Percentiles rank a stretch among this genome's conserved stretches.
These are phyloP conservation scores for Zea mays DNA, from an alignment of 176 grass and related monocot species.

Conservation along the genomic window Zm-B73-REFERENCE-NAM-5.0 NC_050104.1:148747001-148747500, in stretches of 20 bases:
- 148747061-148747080: slow-evolving; percentile 85
- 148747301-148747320: slow-evolving; percentile 32
- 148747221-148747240: slow-evolving; percentile 54
- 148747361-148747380: slow-evolving; percentile 60
- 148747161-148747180: slow-evolving; percentile 42
- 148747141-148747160: not conserved
- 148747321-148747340: slow-evolving; percentile 35
- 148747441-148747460: slow-evolving; percentile 56
- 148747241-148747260: slow-evolving; percentile 49
- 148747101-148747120: slow-evolving; percentile 64
- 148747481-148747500: not conserved
- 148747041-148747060: slow-evolving; percentile 65
- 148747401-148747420: slow-evolving; percentile 32
- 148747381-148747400: slow-evolving; percentile 48
- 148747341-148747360: slow-evolving; percentile 30
- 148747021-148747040: slow-evolving; percentile 72
- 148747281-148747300: slow-evolving; percentile 62
- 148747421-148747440: not conserved
- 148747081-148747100: slow-evolving; percentile 63
- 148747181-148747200: slow-evolving; percentile 65
- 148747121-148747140: slow-evolving; percentile 66
- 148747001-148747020: slow-evolving; percentile 72
- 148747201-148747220: slow-evolving; percentile 63
- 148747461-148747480: slow-evolving; percentile 31
- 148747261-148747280: slow-evolving; percentile 61